Evolutionary conservation across 2,329 filamentous ascomycete species (phyloP).

Genomic region (Sclerotinia sclerotiorum): DNA sequence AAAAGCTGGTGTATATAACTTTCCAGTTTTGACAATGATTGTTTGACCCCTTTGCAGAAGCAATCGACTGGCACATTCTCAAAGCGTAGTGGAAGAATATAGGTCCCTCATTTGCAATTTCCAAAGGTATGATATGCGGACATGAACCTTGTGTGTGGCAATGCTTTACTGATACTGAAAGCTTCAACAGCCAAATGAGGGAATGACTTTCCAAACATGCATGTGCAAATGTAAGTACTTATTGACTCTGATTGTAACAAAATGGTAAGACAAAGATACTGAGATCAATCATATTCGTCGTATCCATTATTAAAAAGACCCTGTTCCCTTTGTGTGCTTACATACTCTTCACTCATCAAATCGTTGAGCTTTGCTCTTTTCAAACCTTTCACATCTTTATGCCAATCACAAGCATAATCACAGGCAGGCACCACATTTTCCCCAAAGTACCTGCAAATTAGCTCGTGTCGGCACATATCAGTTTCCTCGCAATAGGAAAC

Average conservation of each 20-base stretch:
- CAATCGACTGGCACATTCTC: background rate
- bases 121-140: background rate
- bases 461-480: constrained; percentile 68
- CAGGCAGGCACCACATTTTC: constrained; percentile 60
- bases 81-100: background rate
- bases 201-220: background rate
- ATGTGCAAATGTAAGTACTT: background rate
- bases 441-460: constrained; percentile 77
- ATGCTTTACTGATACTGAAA: background rate
- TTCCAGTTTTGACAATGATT: background rate
- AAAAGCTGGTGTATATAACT: background rate
- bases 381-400: constrained; percentile 64
- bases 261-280: background rate
- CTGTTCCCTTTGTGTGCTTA: constrained; percentile 61
- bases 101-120: background rate
- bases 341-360: constrained; percentile 60
- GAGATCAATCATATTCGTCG: constrained; percentile 46
- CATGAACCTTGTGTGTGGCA: background rate
- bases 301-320: constrained; percentile 57
- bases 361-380: constrained; percentile 56
- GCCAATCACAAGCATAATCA: constrained; percentile 75
- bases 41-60: background rate
- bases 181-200: background rate
- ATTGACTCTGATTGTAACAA: background rate
- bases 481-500: constrained; percentile 81